Base-by-base conservation (phyloP, 1,139 yeast species). In the Geotrichum phurueaensis region DNA sequence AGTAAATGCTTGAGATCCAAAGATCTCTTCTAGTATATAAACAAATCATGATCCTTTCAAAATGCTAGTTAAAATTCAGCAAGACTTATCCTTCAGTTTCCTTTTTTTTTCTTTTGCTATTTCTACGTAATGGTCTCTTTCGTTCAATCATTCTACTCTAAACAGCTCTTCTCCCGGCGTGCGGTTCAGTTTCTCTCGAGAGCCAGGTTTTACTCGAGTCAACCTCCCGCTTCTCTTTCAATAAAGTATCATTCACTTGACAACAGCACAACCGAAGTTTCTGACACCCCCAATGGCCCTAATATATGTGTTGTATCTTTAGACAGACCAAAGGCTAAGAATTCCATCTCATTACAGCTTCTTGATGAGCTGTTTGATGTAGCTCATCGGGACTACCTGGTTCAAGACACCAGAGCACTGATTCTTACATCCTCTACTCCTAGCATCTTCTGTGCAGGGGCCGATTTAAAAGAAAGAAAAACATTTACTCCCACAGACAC, bases 391-490 rank as follows among this genome's bases (percentile, higher is more conserved):
- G 64, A 61, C 57, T 59, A 59, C 39, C 49, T 57, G 9, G 58
- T 57, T 20, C 61, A 61, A n/a, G 65, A 64, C 13, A 67, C 70
- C 2, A 64, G 73, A 10, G 73, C 71, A 1, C 64, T 72, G 51
- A 67, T 72, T 23, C 59, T 72, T 25, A 61, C 71, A 10, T 69
- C 73, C 2, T 64, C 73, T 2, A 60, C 65, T 27, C 64, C 68
- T 39, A 67, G 65, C 47, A 69, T 71, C 6, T 72, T 72, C 59
- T 72, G 75, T 57, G 75, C 75, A 1, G 75, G 75, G 2, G 75
- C 75, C 1, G 75, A 72, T 61, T 67, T 72, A 43, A 72, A 72
- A 61, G 75, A 72, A 57, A 70, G 75, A 52, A 66, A 68, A 59
- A 66, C 71, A 3, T 71, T 72, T 53, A 67, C 72, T 2, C 65